Conservation (phyloP, 2,329 filamentous ascomycete species). For the Xylaria sp. region DNA sequence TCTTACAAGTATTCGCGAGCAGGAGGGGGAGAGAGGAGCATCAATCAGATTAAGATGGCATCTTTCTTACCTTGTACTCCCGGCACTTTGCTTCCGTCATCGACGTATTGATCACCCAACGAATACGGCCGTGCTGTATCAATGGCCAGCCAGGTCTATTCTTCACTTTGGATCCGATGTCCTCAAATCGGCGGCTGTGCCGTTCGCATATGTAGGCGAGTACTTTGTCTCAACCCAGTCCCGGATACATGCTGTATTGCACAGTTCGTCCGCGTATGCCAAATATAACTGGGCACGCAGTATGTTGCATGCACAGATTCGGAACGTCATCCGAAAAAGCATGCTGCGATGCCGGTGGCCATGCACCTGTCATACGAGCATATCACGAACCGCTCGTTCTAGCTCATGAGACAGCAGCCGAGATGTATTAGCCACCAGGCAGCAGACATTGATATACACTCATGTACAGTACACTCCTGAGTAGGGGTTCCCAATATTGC, state of each 20-base stretch:
- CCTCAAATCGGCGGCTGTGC: slow-evolving; percentile 10
- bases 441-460: neutral
- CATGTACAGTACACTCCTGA: neutral
- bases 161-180: neutral
- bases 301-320: neutral
- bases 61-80: neutral
- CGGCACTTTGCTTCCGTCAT: slow-evolving; percentile 26
- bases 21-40: neutral
- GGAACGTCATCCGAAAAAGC: slow-evolving; percentile 14
- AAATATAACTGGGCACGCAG: neutral
- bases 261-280: neutral
- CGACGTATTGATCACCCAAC: slow-evolving; percentile 10
- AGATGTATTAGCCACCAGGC: neutral
- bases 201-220: slow-evolving; percentile 12
- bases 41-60: slow-evolving; percentile 7
- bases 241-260: neutral
- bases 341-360: slow-evolving; percentile 5
- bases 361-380: slow-evolving; percentile 1
- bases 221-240: neutral
- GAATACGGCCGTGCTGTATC: neutral
- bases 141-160: neutral
- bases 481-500: no score
- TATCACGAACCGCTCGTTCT: neutral
- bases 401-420: slow-evolving; percentile 3
- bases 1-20: neutral